Base-by-base conservation (phyloP, 441 rosid species). In the Adansonia madagascariensis region DNA sequence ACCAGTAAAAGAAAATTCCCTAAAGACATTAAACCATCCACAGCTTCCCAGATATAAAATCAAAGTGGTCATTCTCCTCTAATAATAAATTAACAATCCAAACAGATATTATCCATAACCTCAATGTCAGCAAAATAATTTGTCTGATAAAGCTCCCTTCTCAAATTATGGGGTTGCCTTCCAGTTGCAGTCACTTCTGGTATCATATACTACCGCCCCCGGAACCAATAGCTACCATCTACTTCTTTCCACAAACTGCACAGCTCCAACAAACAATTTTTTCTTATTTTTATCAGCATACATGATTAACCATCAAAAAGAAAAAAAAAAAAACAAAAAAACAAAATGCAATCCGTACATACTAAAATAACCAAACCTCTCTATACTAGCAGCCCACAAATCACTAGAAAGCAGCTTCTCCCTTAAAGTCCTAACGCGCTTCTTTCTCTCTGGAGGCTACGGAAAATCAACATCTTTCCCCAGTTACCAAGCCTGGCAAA, bases 151-250 rank as follows among this genome's bases (percentile, higher is more conserved):
- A 96, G 88, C 85, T 96, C 99, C 53, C 99, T 88, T 71, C 80
- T 92, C 72, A 94, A 75, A 39, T 91, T 96, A 85, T 94, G 99
- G 3, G 86, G 77, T 84, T 92, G 98, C 57, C 99, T 85, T 61
- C 98, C 98, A 5, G 90, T 79, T 52, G 89, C 91, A 69, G 99
- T 92, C 85, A 94, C 98, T 85, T 94, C 99, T 1, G 98, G 98
- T 74, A 94, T 94, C 7, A 92, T 83, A 78, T 91, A 96, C 99
- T 98, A 96, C 17, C 76, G 88, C 57, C 89, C 99, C 15, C 84
- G 75, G 82, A 89, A 78, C 97, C 97, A 89, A 78, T 89, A 94
- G 78, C 84, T 90, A 10, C 88, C 94, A 77, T 86, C 90, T 31
- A 75, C 85, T 60, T 84, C 98, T 83, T 85, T 96, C 99, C 99